Evolutionary conservation across 2,329 filamentous ascomycete genomes (phyloP).

Genomic region (Fusarium camptoceras): DNA sequence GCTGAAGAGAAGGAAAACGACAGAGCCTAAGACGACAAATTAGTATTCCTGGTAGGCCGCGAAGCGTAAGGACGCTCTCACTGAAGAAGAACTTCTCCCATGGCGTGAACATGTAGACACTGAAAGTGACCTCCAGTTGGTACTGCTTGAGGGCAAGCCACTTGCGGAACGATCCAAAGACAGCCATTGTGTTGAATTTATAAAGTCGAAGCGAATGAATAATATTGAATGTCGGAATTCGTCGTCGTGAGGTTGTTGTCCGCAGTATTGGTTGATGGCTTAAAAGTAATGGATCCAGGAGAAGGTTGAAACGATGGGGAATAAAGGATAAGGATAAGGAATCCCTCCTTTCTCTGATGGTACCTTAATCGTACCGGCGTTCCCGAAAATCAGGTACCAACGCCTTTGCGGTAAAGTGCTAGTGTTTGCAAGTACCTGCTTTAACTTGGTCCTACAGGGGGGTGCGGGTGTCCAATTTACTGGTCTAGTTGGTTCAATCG

Average conservation of each 20-base stretch:
- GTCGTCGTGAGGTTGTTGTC: conserved; percentile 9
- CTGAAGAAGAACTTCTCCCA: conserved; percentile 98
- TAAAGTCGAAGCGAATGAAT: neutral
- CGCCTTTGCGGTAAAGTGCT: neutral
- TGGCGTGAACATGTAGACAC: conserved; percentile 96
- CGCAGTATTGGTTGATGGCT: neutral
- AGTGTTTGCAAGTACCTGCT: conserved; percentile 1
- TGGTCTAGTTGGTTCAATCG: neutral
- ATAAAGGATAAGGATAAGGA: conserved; percentile 25
- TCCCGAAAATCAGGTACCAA: conserved; percentile 38
- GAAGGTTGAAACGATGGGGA: conserved; percentile 27
- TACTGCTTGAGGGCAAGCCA: conserved; percentile 97
- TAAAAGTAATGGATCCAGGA: conserved; percentile 26
- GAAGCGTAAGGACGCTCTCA: conserved; percentile 61
- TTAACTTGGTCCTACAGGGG: conserved; percentile 11
- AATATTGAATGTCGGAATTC: neutral
- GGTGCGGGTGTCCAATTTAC: conserved; percentile 19
- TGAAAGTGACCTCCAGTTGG: conserved; percentile 97
- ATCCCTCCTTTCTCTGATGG: conserved; percentile 29
- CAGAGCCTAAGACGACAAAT: conserved; percentile 74
- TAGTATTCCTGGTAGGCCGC: neutral
- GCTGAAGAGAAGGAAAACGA: conserved; percentile 89
- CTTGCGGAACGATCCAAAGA: conserved; percentile 70
- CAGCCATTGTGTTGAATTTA: conserved; percentile 46
- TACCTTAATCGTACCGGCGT: conserved; percentile 36